Conservation (phyloP, 345 rosid genomes). For the Camelina sativa region DNA sequence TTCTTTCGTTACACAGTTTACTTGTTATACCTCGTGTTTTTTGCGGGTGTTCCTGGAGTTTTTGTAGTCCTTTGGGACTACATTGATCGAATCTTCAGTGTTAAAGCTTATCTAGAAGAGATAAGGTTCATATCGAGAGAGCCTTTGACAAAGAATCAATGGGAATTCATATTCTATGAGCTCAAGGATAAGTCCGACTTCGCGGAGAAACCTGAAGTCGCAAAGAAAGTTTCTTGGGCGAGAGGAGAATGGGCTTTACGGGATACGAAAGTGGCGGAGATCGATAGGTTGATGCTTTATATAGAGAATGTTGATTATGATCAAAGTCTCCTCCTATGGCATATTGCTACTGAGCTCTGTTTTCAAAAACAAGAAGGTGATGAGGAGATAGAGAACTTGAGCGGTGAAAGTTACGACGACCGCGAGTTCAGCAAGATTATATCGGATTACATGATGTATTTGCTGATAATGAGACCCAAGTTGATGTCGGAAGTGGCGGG, state of each 20-base stretch:
- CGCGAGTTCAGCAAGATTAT: slow-evolving; percentile 42
- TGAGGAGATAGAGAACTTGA: neutral
- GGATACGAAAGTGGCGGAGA: neutral
- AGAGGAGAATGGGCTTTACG: slow-evolving; percentile 61
- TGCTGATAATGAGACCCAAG: slow-evolving; percentile 48
- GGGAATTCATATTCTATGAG: slow-evolving; percentile 55
- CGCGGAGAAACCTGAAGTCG: slow-evolving; percentile 50
- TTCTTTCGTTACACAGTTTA: slow-evolving; percentile 10
- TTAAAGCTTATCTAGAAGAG: slow-evolving; percentile 42
- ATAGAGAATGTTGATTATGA: slow-evolving; percentile 45
- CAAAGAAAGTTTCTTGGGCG: slow-evolving; percentile 52
- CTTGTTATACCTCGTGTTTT: slow-evolving; percentile 6
- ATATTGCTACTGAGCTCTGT: slow-evolving; percentile 47
- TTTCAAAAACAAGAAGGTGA: slow-evolving; percentile 6
- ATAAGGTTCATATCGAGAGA: slow-evolving; percentile 42
- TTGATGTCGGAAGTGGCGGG: slow-evolving; percentile 44
- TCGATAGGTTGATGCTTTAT: slow-evolving; percentile 42
- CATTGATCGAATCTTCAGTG: slow-evolving; percentile 37
- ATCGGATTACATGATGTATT: slow-evolving; percentile 54
- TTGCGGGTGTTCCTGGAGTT: slow-evolving; percentile 13
- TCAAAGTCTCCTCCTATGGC: slow-evolving; percentile 44
- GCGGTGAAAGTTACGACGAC: neutral
- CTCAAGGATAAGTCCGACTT: slow-evolving; percentile 45
- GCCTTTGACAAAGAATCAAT: slow-evolving; percentile 50
- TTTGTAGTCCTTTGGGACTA: slow-evolving; percentile 2